Evolutionary conservation across 2,329 filamentous ascomycete species (phyloP).

Genomic region (Penicillium sp.): DNA sequence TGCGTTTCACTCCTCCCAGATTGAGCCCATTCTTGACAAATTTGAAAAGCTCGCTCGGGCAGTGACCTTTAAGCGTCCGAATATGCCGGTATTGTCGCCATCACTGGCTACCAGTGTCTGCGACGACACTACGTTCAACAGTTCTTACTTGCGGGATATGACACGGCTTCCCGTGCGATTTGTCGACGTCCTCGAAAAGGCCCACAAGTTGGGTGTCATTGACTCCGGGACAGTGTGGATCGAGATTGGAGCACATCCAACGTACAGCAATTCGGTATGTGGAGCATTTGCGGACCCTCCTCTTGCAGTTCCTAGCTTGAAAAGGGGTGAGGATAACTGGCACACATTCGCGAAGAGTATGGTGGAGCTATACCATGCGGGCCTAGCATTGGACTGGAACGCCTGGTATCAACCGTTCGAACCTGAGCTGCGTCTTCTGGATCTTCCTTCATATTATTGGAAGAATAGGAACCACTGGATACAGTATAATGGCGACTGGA

Average conservation of each 20-base stretch:
- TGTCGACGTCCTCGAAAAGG: not conserved
- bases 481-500: not conserved
- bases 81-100: not conserved
- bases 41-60: not conserved
- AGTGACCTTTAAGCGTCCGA: not conserved
- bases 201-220: not conserved
- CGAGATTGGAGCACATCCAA: not conserved
- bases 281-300: not conserved
- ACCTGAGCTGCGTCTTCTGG: not conserved
- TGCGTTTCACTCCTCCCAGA: conserved; percentile 1
- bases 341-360: not conserved
- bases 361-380: not conserved
- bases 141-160: not conserved
- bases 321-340: not conserved
- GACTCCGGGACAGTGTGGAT: not conserved
- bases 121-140: not conserved
- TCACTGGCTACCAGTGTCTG: not conserved
- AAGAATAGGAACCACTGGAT: not conserved
- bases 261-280: not conserved
- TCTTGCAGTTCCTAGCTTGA: not conserved
- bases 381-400: not conserved
- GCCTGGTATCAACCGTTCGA: not conserved
- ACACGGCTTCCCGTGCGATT: not conserved
- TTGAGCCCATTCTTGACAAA: not conserved
- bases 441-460: not conserved